Evolutionary conservation across 371 early-diverging fungal species (phyloP).

Genomic region (Mucor plumbeus): DNA sequence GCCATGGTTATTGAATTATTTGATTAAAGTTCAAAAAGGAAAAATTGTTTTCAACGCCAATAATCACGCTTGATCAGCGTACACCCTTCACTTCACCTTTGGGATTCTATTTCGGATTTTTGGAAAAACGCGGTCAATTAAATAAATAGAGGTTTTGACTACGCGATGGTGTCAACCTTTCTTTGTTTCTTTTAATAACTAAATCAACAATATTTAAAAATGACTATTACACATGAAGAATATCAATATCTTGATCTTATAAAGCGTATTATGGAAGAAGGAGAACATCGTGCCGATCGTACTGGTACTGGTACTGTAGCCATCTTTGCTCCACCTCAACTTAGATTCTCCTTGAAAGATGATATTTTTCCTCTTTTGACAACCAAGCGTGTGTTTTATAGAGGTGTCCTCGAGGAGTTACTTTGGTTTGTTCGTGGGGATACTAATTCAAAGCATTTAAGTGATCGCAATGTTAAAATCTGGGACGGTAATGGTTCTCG

Average conservation of each 20-base stretch:
- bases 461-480: constrained; percentile 89
- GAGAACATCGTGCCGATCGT: constrained; percentile 86
- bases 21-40: not conserved
- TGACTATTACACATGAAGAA: constrained; percentile 71
- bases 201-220: not conserved
- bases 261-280: constrained; percentile 77
- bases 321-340: constrained; percentile 92
- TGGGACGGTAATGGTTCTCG: constrained; percentile 99
- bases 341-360: constrained; percentile 88
- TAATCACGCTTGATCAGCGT: not conserved
- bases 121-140: constrained; percentile 7
- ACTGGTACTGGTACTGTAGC: constrained; percentile 98
- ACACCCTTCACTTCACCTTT: not conserved
- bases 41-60: not conserved
- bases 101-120: not conserved
- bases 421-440: constrained; percentile 97
- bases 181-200: constrained; percentile 9
- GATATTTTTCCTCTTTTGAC: constrained; percentile 94
- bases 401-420: constrained; percentile 95
- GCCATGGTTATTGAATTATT: not conserved
- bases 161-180: not conserved
- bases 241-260: constrained; percentile 92
- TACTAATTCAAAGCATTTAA: constrained; percentile 85
- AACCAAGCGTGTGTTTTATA: constrained; percentile 94
- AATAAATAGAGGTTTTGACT: not conserved